phyloP scores from a whole-genome alignment of 2,329 filamentous ascomycete genomes.

The Sporothrix inflata region DNA sequence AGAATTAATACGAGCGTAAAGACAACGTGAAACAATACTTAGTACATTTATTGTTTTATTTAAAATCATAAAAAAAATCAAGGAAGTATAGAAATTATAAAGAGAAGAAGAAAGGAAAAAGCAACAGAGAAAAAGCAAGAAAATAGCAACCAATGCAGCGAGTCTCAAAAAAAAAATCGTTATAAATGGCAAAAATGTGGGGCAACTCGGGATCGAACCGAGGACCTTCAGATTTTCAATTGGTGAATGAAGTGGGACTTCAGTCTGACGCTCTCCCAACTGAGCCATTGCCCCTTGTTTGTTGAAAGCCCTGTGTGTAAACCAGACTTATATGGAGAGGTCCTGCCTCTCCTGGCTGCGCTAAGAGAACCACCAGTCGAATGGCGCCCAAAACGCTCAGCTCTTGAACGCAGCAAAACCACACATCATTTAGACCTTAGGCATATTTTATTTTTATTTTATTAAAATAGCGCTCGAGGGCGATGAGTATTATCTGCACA shows the following conservation, averaged over 20 bases:
- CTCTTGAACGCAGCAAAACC: no score
- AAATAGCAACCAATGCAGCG: background rate
- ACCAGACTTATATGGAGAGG: background rate
- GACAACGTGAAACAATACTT: no score
- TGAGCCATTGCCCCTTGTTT: constrained; percentile 30
- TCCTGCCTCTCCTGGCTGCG: background rate
- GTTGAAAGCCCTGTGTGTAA: background rate
- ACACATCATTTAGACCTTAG: no score
- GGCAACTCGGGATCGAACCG: constrained; percentile 31
- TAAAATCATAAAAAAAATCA: no score
- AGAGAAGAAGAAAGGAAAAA: background rate
- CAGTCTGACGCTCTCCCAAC: constrained; percentile 31
- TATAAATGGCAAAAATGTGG: constrained; percentile 13
- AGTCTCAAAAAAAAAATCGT: background rate
- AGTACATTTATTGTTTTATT: no score
- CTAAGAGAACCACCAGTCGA: background rate
- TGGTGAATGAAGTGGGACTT: constrained; percentile 21
- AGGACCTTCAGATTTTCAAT: constrained; percentile 28
- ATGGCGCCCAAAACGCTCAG: no score
- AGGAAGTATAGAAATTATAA: no score
- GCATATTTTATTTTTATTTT: background rate
- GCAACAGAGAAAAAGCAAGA: background rate
- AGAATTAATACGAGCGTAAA: no score
- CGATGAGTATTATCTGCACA: no score
- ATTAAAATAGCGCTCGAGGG: background rate